Evolutionary conservation across 192 early-diverging fungal genomes (phyloP).

Genomic region (Entomortierella chlamydospora): DNA sequence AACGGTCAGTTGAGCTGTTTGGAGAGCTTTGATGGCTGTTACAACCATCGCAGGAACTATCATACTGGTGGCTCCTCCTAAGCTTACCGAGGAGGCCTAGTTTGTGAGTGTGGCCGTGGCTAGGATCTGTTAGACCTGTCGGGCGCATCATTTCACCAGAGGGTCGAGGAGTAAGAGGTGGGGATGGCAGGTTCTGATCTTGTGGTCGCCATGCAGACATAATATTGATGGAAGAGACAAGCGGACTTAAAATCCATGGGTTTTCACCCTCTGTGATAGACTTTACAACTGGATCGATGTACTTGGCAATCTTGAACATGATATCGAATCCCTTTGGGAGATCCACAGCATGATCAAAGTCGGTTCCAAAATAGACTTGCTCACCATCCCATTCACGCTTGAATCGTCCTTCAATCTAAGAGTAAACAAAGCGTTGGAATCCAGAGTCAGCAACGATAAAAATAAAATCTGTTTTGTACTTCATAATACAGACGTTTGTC

Average conservation of each 20-base stretch:
- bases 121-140: not conserved
- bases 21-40: constrained; percentile 18
- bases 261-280: constrained; percentile 25
- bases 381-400: constrained; percentile 43
- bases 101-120: not conserved
- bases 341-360: constrained; percentile 40
- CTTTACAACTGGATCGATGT: constrained; percentile 52
- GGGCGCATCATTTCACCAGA: no score
- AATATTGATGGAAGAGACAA: constrained; percentile 53
- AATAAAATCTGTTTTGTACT: not conserved
- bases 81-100: constrained; percentile 30
- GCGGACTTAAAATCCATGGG: constrained; percentile 52
- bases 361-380: constrained; percentile 54
- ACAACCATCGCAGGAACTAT: constrained; percentile 5
- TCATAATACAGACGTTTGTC: no score
- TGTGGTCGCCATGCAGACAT: constrained; percentile 50
- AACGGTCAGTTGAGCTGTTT: constrained; percentile 18
- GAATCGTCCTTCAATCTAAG: constrained; percentile 46
- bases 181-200: constrained; percentile 36
- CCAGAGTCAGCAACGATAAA: not conserved
- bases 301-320: constrained; percentile 45
- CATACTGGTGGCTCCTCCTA: constrained; percentile 20
- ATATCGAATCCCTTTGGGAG: constrained; percentile 42
- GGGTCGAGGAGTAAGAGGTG: constrained; percentile 21
- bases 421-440: not conserved